These are phyloP conservation scores for Cajanus cajan DNA, from an alignment of 306 rosid genomes.

Conservation along the genomic window DNA sequence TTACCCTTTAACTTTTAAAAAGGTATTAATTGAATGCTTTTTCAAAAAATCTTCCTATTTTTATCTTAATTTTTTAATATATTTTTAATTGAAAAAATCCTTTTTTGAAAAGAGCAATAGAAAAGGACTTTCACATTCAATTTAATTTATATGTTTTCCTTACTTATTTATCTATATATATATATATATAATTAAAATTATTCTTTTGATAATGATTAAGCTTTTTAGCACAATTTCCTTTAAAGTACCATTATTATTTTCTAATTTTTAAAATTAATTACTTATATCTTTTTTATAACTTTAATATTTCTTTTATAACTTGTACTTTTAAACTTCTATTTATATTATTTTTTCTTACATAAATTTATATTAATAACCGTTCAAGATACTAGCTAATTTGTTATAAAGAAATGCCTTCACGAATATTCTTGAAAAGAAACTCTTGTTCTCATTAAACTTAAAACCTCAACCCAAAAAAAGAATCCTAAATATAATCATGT, in stretches of 20 bases:
- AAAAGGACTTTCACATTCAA: neutral
- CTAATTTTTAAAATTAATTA: neutral
- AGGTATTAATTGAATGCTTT: neutral
- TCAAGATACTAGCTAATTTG: neutral
- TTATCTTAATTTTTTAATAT: neutral
- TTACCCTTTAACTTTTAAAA: neutral
- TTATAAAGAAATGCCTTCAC: neutral
- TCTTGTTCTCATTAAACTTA: neutral
- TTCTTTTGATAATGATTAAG: neutral
- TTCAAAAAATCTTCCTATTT: neutral
- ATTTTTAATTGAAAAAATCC: neutral
- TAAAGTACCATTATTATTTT: neutral
- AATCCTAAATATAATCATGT: neutral
- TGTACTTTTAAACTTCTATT: neutral
- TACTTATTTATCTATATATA: neutral
- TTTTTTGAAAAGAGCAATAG: neutral
- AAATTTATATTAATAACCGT: neutral
- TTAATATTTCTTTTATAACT: neutral
- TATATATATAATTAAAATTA: neutral
- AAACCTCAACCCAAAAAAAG: neutral
- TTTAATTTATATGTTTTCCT: neutral
- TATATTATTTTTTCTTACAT: neutral
- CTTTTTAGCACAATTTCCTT: neutral
- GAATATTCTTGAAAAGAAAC: neutral
- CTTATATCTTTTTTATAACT: neutral